Evolutionary conservation across 148 eudicot genomes (phyloP).

Genomic region (Selenicereus undatus): DNA sequence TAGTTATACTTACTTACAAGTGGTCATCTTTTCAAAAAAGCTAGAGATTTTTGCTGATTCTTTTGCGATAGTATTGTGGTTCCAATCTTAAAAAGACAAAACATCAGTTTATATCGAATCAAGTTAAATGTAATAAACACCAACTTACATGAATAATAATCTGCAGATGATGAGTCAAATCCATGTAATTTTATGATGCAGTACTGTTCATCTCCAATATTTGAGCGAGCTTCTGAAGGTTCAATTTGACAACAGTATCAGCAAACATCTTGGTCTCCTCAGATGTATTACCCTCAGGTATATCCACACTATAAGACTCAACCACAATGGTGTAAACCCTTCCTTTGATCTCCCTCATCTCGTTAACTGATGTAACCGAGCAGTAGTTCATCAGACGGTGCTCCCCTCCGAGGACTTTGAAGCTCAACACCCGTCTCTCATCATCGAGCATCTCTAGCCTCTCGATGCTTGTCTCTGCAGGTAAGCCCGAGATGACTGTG

Average conservation of each 20-base stretch:
- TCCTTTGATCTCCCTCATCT: conserved; percentile 25
- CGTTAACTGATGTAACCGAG: conserved; percentile 56
- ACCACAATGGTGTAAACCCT: conserved; percentile 32
- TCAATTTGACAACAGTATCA: conserved; percentile 39
- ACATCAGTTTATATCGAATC: not conserved
- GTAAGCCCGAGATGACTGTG: conserved; percentile 56
- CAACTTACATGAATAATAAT: not conserved
- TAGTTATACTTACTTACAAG: not conserved
- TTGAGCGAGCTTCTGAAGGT: conserved; percentile 39
- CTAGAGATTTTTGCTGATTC: not conserved
- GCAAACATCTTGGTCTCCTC: conserved; percentile 46
- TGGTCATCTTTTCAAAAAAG: not conserved
- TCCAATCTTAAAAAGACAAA: not conserved
- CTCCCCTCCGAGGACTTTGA: conserved; percentile 56
- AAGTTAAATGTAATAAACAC: not conserved
- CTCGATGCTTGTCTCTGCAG: conserved; percentile 68
- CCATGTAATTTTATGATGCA: not conserved
- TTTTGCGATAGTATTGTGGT: not conserved
- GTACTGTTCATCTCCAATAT: conserved; percentile 18
- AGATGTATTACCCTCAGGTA: conserved; percentile 38
- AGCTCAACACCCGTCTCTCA: conserved; percentile 43
- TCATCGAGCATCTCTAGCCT: conserved; percentile 61
- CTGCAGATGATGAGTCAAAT: not conserved
- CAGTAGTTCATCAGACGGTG: conserved; percentile 59
- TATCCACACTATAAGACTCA: conserved; percentile 34